phyloP scores from a whole-genome alignment of 2,329 filamentous ascomycete species.

The Hymenoscyphus repandus region DNA sequence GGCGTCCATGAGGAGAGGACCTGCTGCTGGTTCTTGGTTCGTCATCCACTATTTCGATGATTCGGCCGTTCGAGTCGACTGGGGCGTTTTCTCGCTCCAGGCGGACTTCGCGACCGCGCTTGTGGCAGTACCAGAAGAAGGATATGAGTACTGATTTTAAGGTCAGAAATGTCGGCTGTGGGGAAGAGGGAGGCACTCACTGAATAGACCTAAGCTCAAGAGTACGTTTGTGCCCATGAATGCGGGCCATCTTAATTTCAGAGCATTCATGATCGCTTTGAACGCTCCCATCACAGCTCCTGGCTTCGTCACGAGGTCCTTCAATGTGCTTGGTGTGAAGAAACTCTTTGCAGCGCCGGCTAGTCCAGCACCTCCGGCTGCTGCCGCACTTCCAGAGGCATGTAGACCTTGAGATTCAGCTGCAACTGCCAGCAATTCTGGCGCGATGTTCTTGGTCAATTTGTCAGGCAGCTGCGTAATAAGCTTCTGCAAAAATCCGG shows the following conservation, averaged over 20 bases:
- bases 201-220: conserved; percentile 81
- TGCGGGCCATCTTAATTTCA: conserved; percentile 84
- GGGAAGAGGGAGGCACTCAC: conserved; percentile 46
- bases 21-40: neutral
- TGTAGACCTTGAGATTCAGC: too few relatives aligned
- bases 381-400: conserved; percentile 11
- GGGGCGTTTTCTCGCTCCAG: conserved; percentile 38
- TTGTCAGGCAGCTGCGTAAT: conserved; percentile 81
- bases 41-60: conserved; percentile 1
- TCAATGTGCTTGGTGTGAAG: conserved; percentile 65
- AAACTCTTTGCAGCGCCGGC: conserved; percentile 46
- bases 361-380: conserved; percentile 43
- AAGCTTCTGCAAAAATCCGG: conserved; percentile 75
- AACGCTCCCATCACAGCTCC: conserved; percentile 81
- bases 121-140: conserved; percentile 97
- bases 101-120: conserved; percentile 81
- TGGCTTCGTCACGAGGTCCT: conserved; percentile 77
- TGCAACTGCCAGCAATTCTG: conserved; percentile 75
- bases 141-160: conserved; percentile 65
- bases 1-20: neutral
- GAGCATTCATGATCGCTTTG: conserved; percentile 81
- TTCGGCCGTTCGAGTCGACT: conserved; percentile 1
- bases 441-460: conserved; percentile 68
- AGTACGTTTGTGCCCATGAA: conserved; percentile 88
- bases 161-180: conserved; percentile 7